Conservation (phyloP, 2,329 filamentous ascomycete genomes). For the Stagonosporopsis vannaccii region DNA sequence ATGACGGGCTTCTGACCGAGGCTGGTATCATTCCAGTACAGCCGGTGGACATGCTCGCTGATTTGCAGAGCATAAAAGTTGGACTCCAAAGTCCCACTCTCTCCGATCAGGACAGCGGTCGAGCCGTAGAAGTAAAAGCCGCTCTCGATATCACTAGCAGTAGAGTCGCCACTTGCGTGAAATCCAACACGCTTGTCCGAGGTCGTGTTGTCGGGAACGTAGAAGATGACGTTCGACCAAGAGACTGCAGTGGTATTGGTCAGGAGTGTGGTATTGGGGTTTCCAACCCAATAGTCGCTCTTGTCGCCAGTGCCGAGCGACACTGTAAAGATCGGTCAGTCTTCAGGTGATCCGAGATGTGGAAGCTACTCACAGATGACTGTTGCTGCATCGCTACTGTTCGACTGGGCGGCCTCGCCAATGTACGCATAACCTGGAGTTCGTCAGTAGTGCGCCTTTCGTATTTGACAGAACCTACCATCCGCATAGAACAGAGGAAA, state of each 20-base stretch:
- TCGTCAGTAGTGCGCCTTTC: constrained; percentile 1
- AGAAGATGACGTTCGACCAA: constrained; percentile 31
- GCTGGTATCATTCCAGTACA: constrained; percentile 37
- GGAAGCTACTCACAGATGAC: constrained; percentile 23
- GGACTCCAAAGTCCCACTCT: constrained; percentile 23
- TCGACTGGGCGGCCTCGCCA: constrained; percentile 22
- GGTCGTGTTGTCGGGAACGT: constrained; percentile 16
- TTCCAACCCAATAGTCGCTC: constrained; percentile 15
- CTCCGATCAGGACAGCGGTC: constrained; percentile 21
- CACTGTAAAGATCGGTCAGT: constrained; percentile 14
- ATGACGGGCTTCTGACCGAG: constrained; percentile 27
- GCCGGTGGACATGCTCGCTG: constrained; percentile 14
- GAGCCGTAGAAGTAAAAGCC: constrained; percentile 32
- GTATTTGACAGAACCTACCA: constrained; percentile 12
- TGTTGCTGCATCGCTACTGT: constrained; percentile 26
- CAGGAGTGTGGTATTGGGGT: constrained; percentile 24
- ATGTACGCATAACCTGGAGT: constrained; percentile 28
- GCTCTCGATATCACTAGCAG: constrained; percentile 12
- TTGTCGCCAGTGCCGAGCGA: constrained; percentile 7
- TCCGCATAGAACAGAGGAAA: constrained; percentile 28
- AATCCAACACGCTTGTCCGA: constrained; percentile 28
- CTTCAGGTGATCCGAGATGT: not conserved
- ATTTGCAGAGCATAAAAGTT: constrained; percentile 22
- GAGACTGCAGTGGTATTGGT: constrained; percentile 10
- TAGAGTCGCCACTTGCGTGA: constrained; percentile 6